phyloP scores from a whole-genome alignment of 1,284 basidiomycete species.

The Wallemia hederae region DNA sequence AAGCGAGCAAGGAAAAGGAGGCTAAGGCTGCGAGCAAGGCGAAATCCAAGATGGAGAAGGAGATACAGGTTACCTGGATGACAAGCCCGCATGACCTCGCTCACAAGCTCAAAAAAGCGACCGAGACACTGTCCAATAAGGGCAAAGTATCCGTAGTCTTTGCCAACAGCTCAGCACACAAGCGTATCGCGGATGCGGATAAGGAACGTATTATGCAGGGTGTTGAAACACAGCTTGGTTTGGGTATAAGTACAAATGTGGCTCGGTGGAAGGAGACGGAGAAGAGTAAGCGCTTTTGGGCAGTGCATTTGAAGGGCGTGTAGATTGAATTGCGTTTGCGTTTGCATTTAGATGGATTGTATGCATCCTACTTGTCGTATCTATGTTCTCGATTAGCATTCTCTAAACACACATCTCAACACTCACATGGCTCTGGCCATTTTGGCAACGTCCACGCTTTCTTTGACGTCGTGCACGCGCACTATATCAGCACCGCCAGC shows the following conservation, averaged over 20 bases:
- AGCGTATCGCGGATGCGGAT: neutral
- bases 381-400: neutral
- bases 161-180: neutral
- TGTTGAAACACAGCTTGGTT: neutral
- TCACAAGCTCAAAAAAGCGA: conserved; percentile 34
- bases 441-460: conserved; percentile 31
- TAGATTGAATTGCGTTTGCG: neutral
- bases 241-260: neutral
- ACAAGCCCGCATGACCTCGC: conserved; percentile 28
- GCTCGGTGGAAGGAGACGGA: neutral
- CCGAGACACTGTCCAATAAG: conserved; percentile 29
- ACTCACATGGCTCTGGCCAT: conserved; percentile 23
- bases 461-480: conserved; percentile 52
- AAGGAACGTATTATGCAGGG: neutral
- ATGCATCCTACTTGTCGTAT: neutral
- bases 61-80: conserved; percentile 42
- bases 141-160: conserved; percentile 27
- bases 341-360: no score
- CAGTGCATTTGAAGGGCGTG: neutral
- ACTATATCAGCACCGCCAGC: conserved; percentile 43
- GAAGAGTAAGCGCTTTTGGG: neutral
- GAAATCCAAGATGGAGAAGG: conserved; percentile 22
- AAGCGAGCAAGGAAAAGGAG: conserved; percentile 6
- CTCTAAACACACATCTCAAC: neutral
- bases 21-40: conserved; percentile 5